Base-by-base conservation (phyloP, 1,284 basidiomycete genomes). In the Boletellus deceptivus region DNA sequence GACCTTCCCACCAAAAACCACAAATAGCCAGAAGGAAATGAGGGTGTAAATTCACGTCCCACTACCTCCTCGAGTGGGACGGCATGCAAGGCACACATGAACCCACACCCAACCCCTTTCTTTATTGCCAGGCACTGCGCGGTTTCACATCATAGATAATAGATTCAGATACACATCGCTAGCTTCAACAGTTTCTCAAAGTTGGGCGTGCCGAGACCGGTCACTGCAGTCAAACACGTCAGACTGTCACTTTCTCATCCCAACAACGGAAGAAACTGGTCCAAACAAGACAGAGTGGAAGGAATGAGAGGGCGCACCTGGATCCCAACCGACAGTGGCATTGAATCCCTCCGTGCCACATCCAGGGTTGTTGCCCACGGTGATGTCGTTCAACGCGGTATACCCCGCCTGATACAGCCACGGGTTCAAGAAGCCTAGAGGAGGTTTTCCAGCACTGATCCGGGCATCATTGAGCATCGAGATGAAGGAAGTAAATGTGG, bases 361-460 rank as follows among this genome's bases (percentile, higher is more conserved):
- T 16, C 79, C 82, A 1, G 77, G 74, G 53, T 80, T 82, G 48
- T 75, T 74, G 2, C 82, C 83, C 3, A 51, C 42, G 0, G 73
- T 80, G 49, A 83, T 75, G 54, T 84, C 81, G 49, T 77, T 80
- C 54, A 84, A 67, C 4, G 20, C 59, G 6, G 55, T 38, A 6
- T 64, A 60, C 0, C 73, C 73, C 1, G 48, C 60, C 17, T 65
- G 59, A 56, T 84, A 85, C 18, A 84, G 37, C 53, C 79, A 72
- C 5, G 80, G 83, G 60, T 86, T 85, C 49, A 85, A 68, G 67
- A 84, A 85, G 0, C 82, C 83, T 8, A 84, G 68, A 13, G 77
- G 47, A 13, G 69, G 53, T 55, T 73, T 74, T 0, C 75, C 72
- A 3, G 66, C 61, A 9, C 63, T 65, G 17, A 80, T 59, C n/a